These are phyloP conservation scores for Coniochaeta prunicola DNA, from an alignment of 2,329 filamentous ascomycete species.

Conservation along the genomic window DNA sequence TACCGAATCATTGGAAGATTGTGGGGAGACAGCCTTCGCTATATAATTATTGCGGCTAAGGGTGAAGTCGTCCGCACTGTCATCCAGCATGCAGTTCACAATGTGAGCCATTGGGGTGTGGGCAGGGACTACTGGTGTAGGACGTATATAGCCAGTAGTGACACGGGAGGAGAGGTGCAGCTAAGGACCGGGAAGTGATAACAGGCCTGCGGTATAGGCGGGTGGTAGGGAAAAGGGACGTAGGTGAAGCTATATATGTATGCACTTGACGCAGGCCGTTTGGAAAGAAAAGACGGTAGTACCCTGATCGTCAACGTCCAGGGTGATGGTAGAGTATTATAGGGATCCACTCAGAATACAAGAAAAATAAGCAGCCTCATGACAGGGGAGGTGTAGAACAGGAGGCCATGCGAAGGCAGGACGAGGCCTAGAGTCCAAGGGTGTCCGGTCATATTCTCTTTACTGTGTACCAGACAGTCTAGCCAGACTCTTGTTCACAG, in stretches of 20 bases:
- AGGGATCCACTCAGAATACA: background rate
- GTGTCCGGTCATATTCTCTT: background rate
- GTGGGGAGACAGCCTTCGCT: slow-evolving; percentile 40
- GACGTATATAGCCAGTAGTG: slow-evolving; percentile 17
- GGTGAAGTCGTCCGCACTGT: slow-evolving; percentile 32
- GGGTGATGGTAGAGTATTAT: background rate
- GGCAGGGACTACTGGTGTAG: slow-evolving; percentile 15
- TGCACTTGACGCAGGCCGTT: slow-evolving; percentile 12
- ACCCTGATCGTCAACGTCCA: background rate
- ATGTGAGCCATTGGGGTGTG: slow-evolving; percentile 51
- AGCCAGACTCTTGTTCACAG: background rate
- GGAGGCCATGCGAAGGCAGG: background rate
- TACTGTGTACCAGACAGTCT: background rate
- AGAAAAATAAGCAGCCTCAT: background rate
- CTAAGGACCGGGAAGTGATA: slow-evolving; percentile 22
- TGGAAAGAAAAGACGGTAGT: background rate
- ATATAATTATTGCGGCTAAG: slow-evolving; percentile 38
- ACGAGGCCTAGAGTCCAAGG: background rate
- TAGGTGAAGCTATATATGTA: slow-evolving; percentile 24
- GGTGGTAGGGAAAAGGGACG: slow-evolving; percentile 13
- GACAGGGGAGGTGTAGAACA: background rate
- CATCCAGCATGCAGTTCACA: slow-evolving; percentile 48
- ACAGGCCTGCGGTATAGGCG: slow-evolving; percentile 15
- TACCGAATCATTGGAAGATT: slow-evolving; percentile 38
- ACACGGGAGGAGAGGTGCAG: slow-evolving; percentile 20